Conservation (phyloP, 164 flowering plant genomes). For the Sedum album region DNA sequence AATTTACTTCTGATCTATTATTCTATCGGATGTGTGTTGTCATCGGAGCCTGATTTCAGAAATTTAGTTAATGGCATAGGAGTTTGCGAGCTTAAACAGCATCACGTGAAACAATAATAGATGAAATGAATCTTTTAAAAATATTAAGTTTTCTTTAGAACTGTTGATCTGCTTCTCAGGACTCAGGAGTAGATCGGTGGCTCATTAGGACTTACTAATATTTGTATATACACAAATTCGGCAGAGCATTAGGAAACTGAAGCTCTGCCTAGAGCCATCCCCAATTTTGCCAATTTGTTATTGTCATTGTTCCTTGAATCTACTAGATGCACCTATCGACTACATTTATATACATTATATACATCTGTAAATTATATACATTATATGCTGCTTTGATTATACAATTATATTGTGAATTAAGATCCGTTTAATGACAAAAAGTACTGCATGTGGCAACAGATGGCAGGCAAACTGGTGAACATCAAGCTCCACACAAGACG, state of each 20-base stretch:
- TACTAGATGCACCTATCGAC: background rate
- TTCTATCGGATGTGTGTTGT: background rate
- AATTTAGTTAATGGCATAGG: too few relatives aligned
- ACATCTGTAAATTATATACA: background rate
- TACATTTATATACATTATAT: too few relatives aligned
- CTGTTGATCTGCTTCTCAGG: too few relatives aligned
- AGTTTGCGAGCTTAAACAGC: too few relatives aligned
- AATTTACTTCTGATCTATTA: background rate
- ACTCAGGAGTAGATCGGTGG: too few relatives aligned
- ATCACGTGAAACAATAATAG: too few relatives aligned
- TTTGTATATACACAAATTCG: background rate
- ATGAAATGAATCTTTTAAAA: too few relatives aligned
- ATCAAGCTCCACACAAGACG: constrained; percentile 79
- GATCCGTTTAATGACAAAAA: background rate
- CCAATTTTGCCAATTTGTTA: background rate
- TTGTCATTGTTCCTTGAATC: background rate
- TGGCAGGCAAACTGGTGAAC: constrained; percentile 78
- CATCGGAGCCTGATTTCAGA: background rate
- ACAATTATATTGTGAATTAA: background rate
- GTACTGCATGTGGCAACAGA: constrained; percentile 29
- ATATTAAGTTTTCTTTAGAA: background rate
- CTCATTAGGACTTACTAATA: background rate
- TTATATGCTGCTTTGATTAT: background rate
- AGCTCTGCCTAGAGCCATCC: background rate
- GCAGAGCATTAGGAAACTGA: background rate